Evolutionary conservation across 1,139 yeast species (phyloP).

Genomic region (Taphrina pruni): DNA sequence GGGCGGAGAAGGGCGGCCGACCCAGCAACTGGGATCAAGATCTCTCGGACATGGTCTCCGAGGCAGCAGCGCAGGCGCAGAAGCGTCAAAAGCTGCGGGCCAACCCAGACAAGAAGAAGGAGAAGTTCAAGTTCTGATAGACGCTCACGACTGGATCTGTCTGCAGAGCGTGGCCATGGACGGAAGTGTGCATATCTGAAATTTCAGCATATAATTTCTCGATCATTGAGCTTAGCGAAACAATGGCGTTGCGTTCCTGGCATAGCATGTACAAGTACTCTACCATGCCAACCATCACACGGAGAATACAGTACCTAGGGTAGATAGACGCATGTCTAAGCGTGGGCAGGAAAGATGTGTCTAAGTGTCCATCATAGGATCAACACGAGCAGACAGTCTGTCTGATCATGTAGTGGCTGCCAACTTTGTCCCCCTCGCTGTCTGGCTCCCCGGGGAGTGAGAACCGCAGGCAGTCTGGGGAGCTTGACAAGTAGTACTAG

Average conservation of each 20-base stretch:
- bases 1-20: slow-evolving; percentile 30
- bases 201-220: neutral
- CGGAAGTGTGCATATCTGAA: neutral
- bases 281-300: too few species aligned
- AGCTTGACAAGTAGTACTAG: neutral
- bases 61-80: slow-evolving; percentile 41
- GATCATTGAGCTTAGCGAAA: neutral
- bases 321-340: too few species aligned
- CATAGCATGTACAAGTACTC: too few species aligned
- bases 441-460: too few species aligned
- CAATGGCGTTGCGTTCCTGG: neutral
- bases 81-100: slow-evolving; percentile 41
- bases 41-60: slow-evolving; percentile 45
- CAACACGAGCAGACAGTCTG: too few species aligned
- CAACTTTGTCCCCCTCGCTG: too few species aligned
- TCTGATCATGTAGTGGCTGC: too few species aligned
- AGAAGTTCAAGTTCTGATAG: slow-evolving; percentile 42
- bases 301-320: too few species aligned
- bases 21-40: slow-evolving; percentile 42
- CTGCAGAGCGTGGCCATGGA: neutral
- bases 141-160: neutral
- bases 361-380: too few species aligned
- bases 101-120: slow-evolving; percentile 41
- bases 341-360: too few species aligned
- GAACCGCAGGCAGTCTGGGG: neutral